Percentiles rank a stretch among this genome's conserved stretches.
Conservation (phyloP, 306 rosid species). For the Ziziphus jujuba region DNA sequence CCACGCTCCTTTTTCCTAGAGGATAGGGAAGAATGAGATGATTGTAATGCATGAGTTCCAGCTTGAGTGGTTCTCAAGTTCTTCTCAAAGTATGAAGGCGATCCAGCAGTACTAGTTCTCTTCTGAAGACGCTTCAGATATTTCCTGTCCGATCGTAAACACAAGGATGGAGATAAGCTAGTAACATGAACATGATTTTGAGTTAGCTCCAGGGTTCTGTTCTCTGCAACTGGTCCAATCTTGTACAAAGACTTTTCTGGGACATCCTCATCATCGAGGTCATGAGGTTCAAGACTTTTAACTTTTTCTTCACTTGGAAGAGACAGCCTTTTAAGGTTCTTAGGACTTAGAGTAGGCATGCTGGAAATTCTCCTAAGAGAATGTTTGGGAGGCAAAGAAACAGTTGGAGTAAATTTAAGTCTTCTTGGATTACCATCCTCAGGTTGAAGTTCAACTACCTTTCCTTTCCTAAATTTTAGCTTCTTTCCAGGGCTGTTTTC, state of each 20-base stretch:
- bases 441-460: constrained; percentile 56
- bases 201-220: constrained; percentile 29
- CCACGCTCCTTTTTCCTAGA: constrained; percentile 37
- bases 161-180: constrained; percentile 12
- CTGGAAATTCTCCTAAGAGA: constrained; percentile 32
- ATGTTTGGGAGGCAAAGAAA: constrained; percentile 33
- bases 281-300: background rate
- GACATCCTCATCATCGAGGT: constrained; percentile 19
- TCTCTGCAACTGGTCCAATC: constrained; percentile 40
- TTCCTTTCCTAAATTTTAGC: constrained; percentile 66
- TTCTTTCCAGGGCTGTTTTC: constrained; percentile 38
- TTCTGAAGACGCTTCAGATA: too few relatives aligned
- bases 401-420: constrained; percentile 57
- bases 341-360: constrained; percentile 17
- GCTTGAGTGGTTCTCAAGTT: background rate
- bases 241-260: constrained; percentile 44
- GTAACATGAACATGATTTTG: constrained; percentile 22
- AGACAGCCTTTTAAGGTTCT: constrained; percentile 23
- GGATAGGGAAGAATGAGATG: constrained; percentile 11
- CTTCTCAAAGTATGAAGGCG: too few relatives aligned
- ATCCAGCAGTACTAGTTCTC: background rate
- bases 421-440: constrained; percentile 52
- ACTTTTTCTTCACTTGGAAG: constrained; percentile 23
- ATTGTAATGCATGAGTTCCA: constrained; percentile 22
- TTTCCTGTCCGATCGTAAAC: too few relatives aligned